Evolutionary conservation across 495 filamentous ascomycete genomes (phyloP), one percentile per base, ranked within the genome.

Genomic region (Penicillium waksmanii): DNA sequence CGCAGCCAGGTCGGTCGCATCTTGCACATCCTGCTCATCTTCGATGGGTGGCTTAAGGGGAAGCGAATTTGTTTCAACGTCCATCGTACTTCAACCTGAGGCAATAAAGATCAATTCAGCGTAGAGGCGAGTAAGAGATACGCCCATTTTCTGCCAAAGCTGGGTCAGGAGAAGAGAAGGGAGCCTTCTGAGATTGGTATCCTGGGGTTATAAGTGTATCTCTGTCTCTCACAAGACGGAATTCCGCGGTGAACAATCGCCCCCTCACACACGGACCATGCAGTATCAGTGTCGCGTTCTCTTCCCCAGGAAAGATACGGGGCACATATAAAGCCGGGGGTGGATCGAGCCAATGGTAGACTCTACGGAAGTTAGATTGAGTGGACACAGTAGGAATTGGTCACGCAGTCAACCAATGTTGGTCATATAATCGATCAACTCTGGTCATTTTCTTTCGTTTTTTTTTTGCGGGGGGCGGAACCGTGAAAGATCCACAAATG

Each of bases 1-100:
- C 2, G 73, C 77, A 1, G 79, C 81, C 48, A 84, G 71, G 50
- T 82, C 80, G 57, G 69, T 69, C 3, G 79, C 80, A 73, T 84
- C 81, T 53, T 76, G 75, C 38, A 76, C 71, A 62, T 72, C 71
- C 65, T 76, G 67, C 44, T 75, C 73, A 61, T 63, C 57, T 35
- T 66, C 61, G 35, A 71, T 51, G 4, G 66, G 62, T 56, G 72
- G 74, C 60, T 78, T 78, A 27, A 73, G 44, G 21, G 66, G 58
- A 33, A 47, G 55, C 47, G 63, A 55, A 46, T 73, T 69, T 33
- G 62, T 58, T 64, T 78, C 76, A 57, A 70, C 35, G 64, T 79
- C 77, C 71, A 74, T 77, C 25, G 18, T 50, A 47, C 27, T 62
- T 57, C 54, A 62, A 34, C 60, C 60, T 36, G 54, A 62, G 36